These are phyloP conservation scores for Flaveria bidentis DNA, from an alignment of 129 eudicot genomes.

Conservation along the genomic window DNA sequence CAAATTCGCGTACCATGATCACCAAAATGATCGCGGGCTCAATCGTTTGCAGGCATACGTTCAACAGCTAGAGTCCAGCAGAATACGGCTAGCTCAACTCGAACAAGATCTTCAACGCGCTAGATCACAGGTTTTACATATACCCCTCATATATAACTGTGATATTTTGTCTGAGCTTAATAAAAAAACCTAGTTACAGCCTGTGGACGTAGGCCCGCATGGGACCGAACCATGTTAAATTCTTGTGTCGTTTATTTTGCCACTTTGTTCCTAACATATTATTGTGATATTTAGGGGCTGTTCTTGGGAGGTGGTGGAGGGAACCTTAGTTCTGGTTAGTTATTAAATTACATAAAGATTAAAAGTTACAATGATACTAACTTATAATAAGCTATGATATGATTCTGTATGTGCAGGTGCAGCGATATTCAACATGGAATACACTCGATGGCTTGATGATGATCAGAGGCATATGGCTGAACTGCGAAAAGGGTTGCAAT, in stretches of 20 bases:
- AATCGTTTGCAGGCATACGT: constrained; percentile 69
- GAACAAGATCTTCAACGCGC: constrained; percentile 92
- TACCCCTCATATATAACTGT: no score
- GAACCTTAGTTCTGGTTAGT: constrained; percentile 77
- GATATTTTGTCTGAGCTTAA: no score
- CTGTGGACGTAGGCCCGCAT: no score
- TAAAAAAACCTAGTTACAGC: no score
- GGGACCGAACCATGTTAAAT: no score
- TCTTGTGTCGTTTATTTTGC: no score
- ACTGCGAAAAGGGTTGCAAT: constrained; percentile 75
- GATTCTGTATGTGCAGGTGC: constrained; percentile 58
- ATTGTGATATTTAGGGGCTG: constrained; percentile 56
- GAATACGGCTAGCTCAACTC: constrained; percentile 80
- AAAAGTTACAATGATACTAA: neutral
- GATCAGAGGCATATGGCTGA: constrained; percentile 82
- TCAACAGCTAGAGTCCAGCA: constrained; percentile 91
- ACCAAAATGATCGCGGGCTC: neutral
- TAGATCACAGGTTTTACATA: constrained; percentile 62
- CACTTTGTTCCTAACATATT: constrained; percentile 4
- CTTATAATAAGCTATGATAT: neutral
- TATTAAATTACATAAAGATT: neutral
- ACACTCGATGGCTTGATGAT: constrained; percentile 91
- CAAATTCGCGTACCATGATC: neutral
- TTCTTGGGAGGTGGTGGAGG: constrained; percentile 73
- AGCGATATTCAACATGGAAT: constrained; percentile 93